Base-by-base conservation (phyloP, 129 eudicot genomes). In the Flaveria ramosissima region DNA sequence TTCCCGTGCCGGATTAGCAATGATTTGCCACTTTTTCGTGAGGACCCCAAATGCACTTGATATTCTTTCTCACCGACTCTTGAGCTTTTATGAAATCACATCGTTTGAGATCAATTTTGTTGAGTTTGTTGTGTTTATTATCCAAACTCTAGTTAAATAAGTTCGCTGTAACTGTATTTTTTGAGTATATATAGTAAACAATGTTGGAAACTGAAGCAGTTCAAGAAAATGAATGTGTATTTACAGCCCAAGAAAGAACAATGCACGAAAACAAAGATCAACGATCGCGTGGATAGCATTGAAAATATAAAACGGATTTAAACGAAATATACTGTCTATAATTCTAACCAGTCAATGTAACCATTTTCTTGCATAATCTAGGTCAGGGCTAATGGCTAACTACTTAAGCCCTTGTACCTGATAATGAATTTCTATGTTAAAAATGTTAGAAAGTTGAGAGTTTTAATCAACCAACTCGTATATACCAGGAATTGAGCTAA, bases 401-500 rank as follows among this genome's bases (percentile, higher is more conserved):
- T 9, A 57, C 77, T 81, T 50, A 59, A 59, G 77, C 39, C 26
- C 66, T 72, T 52, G 67, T 39, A 64, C 74, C 73, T 24, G 32
- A 78, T 78, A 19, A 45, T 24, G 30, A 70, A 21, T 48, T 70
- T 66, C 79, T 66, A 43, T 9, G 53, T 27, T 32, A 72, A 27
- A 51, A 77, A 43, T 15, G 69, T 73, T 64, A 6, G 53, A 63
- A 51, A 63, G 15, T 16, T 30, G 19, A 52, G 36, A n/a, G 48
- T 68, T 30, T 71, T 78, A 70, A 78, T 59, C 72, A 48, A 32
- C 77, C 71, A 63, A 63, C 43, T 63, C 20, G 13, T 47, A 12
- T 70, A 56, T 70, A 42, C 78, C 74, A 11, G 60, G 70, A 59
- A 52, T 55, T 26, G 6, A 53, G 55, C 92, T 92, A 92, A 73